Conservation (phyloP, 176 grass and related monocot genomes). For the Neostapfia colusana region DNA sequence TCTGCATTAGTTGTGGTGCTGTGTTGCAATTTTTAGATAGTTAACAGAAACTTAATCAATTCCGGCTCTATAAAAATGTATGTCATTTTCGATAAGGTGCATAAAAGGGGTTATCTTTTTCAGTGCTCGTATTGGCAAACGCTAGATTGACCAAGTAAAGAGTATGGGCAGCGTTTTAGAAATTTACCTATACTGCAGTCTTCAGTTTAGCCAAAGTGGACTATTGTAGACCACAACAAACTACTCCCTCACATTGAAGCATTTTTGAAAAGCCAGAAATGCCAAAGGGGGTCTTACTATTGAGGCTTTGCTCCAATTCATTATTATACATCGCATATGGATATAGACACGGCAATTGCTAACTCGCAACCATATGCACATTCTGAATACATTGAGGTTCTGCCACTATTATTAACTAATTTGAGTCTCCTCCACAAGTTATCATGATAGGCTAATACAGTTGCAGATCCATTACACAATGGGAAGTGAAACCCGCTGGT, state of each 20-base stretch:
- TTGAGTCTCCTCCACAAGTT: constrained; percentile 12
- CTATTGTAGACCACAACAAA: neutral
- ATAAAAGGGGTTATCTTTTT: too few species aligned
- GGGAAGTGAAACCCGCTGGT: neutral
- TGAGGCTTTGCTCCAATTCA: neutral
- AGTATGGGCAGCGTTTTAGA: too few species aligned
- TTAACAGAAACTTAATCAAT: too few species aligned
- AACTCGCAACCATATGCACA: neutral
- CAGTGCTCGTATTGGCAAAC: too few species aligned
- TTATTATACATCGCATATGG: constrained; percentile 18
- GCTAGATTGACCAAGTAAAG: too few species aligned
- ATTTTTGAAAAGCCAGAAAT: too few species aligned
- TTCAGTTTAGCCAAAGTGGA: neutral
- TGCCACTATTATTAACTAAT: constrained; percentile 23
- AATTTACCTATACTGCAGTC: too few species aligned
- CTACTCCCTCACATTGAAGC: too few species aligned
- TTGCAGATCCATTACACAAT: constrained; percentile 13
- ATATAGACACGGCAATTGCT: neutral
- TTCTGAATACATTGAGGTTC: constrained; percentile 17
- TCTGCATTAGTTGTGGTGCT: too few species aligned
- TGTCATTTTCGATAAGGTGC: too few species aligned
- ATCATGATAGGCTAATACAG: neutral
- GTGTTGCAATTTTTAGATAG: too few species aligned
- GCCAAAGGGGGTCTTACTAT: neutral
- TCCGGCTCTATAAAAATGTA: too few species aligned